Evolutionary conservation across 176 grass and related monocot species (phyloP).

Genomic region (Poa pratensis): DNA sequence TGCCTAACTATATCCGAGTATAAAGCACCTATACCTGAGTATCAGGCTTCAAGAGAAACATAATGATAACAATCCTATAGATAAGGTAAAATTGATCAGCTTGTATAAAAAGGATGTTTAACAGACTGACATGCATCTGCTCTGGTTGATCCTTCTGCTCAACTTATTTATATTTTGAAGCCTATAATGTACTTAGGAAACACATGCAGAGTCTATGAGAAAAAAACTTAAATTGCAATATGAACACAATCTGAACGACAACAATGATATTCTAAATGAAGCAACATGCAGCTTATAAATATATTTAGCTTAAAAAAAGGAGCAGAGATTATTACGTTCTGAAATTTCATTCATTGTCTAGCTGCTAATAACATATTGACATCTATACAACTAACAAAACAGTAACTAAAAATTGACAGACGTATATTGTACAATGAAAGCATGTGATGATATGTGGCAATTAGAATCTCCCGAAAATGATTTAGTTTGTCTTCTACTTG

Average conservation of each 20-base stretch:
- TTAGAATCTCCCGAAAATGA: neutral
- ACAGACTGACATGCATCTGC: neutral
- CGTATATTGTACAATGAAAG: neutral
- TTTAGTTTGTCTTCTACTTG: too few relatives aligned
- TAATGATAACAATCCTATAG: neutral
- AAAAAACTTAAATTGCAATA: neutral
- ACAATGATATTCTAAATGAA: neutral
- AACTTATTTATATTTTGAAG: neutral
- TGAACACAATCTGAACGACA: neutral
- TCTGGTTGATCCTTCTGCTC: neutral
- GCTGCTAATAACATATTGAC: neutral
- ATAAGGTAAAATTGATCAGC: neutral
- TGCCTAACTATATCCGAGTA: too few relatives aligned
- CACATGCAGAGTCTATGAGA: neutral
- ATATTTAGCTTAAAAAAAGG: neutral
- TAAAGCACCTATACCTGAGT: neutral
- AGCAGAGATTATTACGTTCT: neutral
- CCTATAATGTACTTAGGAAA: neutral
- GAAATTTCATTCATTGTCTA: too few relatives aligned
- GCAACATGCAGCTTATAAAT: neutral
- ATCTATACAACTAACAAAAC: neutral
- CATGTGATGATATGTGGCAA: neutral
- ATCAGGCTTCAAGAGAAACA: neutral
- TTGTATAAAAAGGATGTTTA: neutral
- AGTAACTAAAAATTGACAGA: too few relatives aligned